Base-by-base conservation (phyloP, 805 yeast genomes). In the Wickerhamiella galacta region DNA sequence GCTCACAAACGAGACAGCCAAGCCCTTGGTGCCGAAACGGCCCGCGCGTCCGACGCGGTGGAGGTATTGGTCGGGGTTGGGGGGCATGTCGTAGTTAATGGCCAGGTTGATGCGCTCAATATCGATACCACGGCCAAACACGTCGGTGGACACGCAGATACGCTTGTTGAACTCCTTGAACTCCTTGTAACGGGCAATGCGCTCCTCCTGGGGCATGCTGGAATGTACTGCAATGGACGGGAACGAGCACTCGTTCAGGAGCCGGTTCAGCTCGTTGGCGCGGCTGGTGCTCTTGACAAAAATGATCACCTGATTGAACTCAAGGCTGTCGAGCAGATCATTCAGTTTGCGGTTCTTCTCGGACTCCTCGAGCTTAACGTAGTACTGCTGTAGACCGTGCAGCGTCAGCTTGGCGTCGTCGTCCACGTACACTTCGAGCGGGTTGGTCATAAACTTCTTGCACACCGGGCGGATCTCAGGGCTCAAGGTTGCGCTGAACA, bases 21-120 rank as follows among this genome's bases (percentile, higher is more conserved):
- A 73, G 65, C 98, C 98, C 66, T 87, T 87, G 56, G 98, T 87
- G 67, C 98, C 98, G 52, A 87, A 87, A 71, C 98, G 85, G 64
- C 98, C 98, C 47, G 98, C 98, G 73, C 98, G 83, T 55, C 98
- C 98, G 42, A 87, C 98, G 67, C 98, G 82, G 68, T 87, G 98
- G 57, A 87, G 72, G 63, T 90, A 87, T 62, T 90, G 95, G 61
- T 87, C 96, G 43, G 96, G 94, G 64, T 85, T 95, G 44, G 61
- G 66, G 48, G 98, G 95, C 66, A 87, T 65, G 62, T 87, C 98
- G 61, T 87, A 87, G 68, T 87, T 90, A 67, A 87, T 83, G 41
- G 98, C 98, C 58, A 87, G 64, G 64, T 87, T 87, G 63, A 87
- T 87, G 66, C 98, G 82, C 70, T 87, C 98, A 47, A 87, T 87